phyloP scores from a whole-genome alignment of 257 asterid species.

The Fraxinus anomala region DNA sequence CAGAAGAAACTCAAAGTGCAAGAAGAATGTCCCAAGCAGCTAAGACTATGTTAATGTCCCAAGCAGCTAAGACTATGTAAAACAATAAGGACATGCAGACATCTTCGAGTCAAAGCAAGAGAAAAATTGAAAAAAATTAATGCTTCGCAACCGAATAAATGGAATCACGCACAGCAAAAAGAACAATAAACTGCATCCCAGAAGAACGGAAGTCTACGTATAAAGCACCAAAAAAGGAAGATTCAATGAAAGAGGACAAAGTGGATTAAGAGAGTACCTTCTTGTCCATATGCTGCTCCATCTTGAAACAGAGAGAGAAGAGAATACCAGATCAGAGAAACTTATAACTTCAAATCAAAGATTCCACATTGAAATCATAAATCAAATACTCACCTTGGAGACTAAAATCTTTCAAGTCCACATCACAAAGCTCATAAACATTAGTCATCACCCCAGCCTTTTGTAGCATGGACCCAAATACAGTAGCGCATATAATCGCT shows the following conservation, averaged over 20 bases:
- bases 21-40: too few species aligned
- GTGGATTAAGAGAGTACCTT: slow-evolving; percentile 54
- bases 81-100: neutral
- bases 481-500: slow-evolving; percentile 82
- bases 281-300: slow-evolving; percentile 77
- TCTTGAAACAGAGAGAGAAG: slow-evolving; percentile 24
- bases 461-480: slow-evolving; percentile 78
- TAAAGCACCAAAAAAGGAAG: neutral
- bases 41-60: neutral
- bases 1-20: too few species aligned
- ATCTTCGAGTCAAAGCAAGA: neutral
- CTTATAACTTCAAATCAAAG: slow-evolving; percentile 9
- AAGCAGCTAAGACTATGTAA: neutral
- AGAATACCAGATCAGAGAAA: slow-evolving; percentile 35
- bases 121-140: too few species aligned
- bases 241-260: slow-evolving; percentile 3
- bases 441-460: slow-evolving; percentile 90
- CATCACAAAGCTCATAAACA: slow-evolving; percentile 91
- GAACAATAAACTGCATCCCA: neutral
- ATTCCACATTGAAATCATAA: slow-evolving; percentile 1
- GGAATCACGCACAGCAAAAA: neutral
- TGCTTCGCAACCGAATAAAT: neutral
- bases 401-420: slow-evolving; percentile 95
- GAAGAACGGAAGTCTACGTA: neutral
- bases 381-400: slow-evolving; percentile 69